phyloP scores from a whole-genome alignment of 768 basidiomycete genomes.

The Calocybe cyanea region DNA sequence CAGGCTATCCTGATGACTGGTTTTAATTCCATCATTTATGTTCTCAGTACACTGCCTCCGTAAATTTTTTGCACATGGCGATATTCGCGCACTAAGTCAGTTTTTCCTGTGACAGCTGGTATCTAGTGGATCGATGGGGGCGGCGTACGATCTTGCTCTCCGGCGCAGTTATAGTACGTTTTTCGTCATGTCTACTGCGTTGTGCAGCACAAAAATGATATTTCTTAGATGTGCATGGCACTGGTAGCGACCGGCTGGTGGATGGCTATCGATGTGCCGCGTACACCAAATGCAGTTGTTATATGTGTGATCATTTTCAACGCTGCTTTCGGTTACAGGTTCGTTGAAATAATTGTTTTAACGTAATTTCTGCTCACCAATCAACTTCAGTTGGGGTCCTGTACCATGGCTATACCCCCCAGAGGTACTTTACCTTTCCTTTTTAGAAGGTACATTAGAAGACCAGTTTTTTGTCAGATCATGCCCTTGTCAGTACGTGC shows the following conservation, averaged over 20 bases:
- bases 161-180: conserved; percentile 64
- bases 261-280: conserved; percentile 86
- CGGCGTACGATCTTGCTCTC: conserved; percentile 72
- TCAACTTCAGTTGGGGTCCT: conserved; percentile 77
- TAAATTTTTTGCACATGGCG: conserved; percentile 26
- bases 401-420: conserved; percentile 86
- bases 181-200: not conserved
- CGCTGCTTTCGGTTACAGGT: conserved; percentile 89
- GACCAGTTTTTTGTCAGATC: conserved; percentile 47
- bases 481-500: conserved; percentile 87
- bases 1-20: conserved; percentile 89
- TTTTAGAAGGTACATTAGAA: not conserved
- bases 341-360: conserved; percentile 6
- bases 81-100: not conserved
- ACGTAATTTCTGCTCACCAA: not conserved
- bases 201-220: conserved; percentile 2
- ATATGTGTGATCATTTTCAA: conserved; percentile 89
- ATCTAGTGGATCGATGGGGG: conserved; percentile 82
- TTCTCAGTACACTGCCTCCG: conserved; percentile 70
- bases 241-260: conserved; percentile 85
- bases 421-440: conserved; percentile 45
- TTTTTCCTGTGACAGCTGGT: conserved; percentile 56
- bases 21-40: conserved; percentile 72
- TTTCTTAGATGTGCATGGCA: conserved; percentile 73
- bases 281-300: conserved; percentile 86